Conservation (phyloP, 371 early-diverging fungal species). For the Mucor lusitanicus region DNA sequence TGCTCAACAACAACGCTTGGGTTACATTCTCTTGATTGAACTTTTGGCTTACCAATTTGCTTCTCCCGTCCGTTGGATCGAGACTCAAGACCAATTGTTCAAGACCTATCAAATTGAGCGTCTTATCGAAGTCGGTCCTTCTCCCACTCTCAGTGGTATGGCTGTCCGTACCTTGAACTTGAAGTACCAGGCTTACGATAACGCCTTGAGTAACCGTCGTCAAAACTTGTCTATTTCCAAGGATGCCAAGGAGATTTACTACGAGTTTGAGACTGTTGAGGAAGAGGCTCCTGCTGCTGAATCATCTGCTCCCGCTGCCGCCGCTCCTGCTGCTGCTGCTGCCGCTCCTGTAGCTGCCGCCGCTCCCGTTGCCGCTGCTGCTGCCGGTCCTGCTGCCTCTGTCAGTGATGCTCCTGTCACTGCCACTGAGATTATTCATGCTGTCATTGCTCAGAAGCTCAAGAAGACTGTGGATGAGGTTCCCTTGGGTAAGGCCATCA, state of each 20-base stretch:
- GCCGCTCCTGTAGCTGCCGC: conserved; percentile 57
- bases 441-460: conserved; percentile 90
- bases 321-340: conserved; percentile 45
- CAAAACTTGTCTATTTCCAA: conserved; percentile 86
- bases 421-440: conserved; percentile 78
- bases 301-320: conserved; percentile 14
- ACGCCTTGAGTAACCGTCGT: conserved; percentile 89
- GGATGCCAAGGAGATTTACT: conserved; percentile 92
- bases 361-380: conserved; percentile 44
- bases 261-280: conserved; percentile 73
- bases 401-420: conserved; percentile 77
- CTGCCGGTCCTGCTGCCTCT: conserved; percentile 26
- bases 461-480: conserved; percentile 83
- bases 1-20: conserved; percentile 83
- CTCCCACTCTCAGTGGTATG: conserved; percentile 91
- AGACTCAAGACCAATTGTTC: conserved; percentile 94
- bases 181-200: conserved; percentile 96
- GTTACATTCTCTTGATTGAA: conserved; percentile 87
- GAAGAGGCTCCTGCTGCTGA: conserved; percentile 54
- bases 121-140: conserved; percentile 92
- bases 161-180: conserved; percentile 92
- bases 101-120: conserved; percentile 80
- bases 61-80: conserved; percentile 96
- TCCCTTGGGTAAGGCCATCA: conserved; percentile 79
- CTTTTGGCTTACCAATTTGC: conserved; percentile 94